Evolutionary conservation across 257 asterid species (phyloP).

Genomic region (Agastache rugosa): DNA sequence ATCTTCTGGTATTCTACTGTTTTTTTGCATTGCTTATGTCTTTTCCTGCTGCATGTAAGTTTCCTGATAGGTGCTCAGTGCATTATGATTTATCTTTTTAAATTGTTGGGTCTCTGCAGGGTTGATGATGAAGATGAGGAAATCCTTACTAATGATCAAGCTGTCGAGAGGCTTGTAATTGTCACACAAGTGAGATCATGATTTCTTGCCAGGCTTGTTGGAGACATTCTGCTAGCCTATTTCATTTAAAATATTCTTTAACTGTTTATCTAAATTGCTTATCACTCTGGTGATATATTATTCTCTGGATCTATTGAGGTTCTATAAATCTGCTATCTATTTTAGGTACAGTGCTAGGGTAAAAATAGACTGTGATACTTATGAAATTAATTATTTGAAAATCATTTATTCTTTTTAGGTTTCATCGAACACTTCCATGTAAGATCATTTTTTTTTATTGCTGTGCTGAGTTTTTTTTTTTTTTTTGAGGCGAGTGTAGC

Average conservation of each 20-base stretch:
- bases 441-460: too few species aligned
- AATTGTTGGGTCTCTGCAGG: conserved; percentile 45
- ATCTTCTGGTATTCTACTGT: conserved; percentile 4
- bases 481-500: conserved; percentile 1
- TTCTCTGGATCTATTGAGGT: conserved; percentile 7
- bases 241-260: conserved; percentile 4
- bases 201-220: conserved; percentile 28
- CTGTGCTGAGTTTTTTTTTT: too few species aligned
- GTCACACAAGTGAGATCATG: conserved; percentile 78
- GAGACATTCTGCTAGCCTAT: conserved; percentile 25
- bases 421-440: conserved; percentile 1
- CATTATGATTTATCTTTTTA: conserved; percentile 20
- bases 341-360: conserved; percentile 10
- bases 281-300: conserved; percentile 14
- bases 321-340: conserved; percentile 17
- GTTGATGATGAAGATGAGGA: conserved; percentile 76
- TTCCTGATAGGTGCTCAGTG: conserved; percentile 7
- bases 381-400: not conserved
- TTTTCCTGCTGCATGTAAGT: conserved; percentile 4
- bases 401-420: conserved; percentile 2
- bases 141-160: conserved; percentile 55
- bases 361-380: not conserved
- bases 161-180: conserved; percentile 78
- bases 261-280: conserved; percentile 22
- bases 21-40: conserved; percentile 1